phyloP scores from a whole-genome alignment of 2,329 filamentous ascomycete genomes.

The Hypocreales sp. region DNA sequence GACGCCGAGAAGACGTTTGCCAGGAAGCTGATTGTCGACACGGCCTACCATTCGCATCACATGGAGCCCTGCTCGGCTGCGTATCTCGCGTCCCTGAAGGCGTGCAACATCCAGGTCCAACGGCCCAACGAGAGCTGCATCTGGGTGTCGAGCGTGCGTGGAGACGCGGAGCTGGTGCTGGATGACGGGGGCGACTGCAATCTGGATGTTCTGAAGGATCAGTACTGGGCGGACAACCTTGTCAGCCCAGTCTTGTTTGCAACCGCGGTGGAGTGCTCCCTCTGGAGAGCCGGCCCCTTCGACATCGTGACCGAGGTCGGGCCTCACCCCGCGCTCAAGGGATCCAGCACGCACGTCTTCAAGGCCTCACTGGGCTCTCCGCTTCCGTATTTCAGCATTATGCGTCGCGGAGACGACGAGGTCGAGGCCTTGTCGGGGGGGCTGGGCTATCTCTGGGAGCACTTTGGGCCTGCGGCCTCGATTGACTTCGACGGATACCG shows the following conservation, averaged over 20 bases:
- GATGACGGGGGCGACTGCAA: constrained; percentile 6
- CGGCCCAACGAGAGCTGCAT: constrained; percentile 5
- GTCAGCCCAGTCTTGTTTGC: constrained; percentile 9
- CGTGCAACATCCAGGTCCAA: constrained; percentile 6
- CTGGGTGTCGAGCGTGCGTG: constrained; percentile 16
- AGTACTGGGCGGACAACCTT: constrained; percentile 13
- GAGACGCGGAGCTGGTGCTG: constrained; percentile 10
- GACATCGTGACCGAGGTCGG: constrained; percentile 16
- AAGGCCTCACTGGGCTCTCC: constrained; percentile 5
- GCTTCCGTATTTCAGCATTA: constrained; percentile 9
- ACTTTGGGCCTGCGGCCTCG: too few species aligned
- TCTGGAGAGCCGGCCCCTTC: constrained; percentile 3
- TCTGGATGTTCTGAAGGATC: constrained; percentile 6
- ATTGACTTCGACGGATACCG: neutral
- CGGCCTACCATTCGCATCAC: constrained; percentile 15
- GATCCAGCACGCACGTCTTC: constrained; percentile 18
- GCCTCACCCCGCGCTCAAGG: constrained; percentile 23
- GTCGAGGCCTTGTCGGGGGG: constrained; percentile 5
- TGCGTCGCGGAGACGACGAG: constrained; percentile 7
- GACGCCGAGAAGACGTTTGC: constrained; percentile 9
- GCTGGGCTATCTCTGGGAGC: constrained; percentile 2
- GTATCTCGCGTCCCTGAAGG: constrained; percentile 10
- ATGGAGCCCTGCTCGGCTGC: constrained; percentile 9
- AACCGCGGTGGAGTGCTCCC: constrained; percentile 8
- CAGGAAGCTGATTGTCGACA: constrained; percentile 10